These are phyloP conservation scores for Malus hybrid DNA, from an alignment of 331 rosid genomes.

Conservation along the genomic window DNA sequence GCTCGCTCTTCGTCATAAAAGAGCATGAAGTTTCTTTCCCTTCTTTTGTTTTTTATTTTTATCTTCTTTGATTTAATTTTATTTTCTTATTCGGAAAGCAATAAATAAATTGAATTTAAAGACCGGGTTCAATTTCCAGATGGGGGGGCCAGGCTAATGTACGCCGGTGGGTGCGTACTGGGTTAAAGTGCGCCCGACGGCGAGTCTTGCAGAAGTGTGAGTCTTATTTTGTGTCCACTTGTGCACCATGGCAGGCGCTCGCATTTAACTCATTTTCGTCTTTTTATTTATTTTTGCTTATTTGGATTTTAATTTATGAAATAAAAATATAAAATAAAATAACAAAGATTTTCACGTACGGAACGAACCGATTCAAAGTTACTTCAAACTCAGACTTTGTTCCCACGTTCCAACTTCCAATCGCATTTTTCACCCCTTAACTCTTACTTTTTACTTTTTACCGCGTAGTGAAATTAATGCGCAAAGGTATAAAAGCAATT, in stretches of 20 bases:
- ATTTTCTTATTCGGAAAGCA: neutral
- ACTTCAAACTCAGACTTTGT: neutral
- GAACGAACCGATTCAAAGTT: neutral
- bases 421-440: neutral
- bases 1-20: constrained; percentile 41
- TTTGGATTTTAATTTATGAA: too few species aligned
- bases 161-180: constrained; percentile 29
- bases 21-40: constrained; percentile 48
- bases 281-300: neutral
- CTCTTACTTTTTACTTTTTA: neutral
- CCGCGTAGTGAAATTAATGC: neutral
- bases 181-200: constrained; percentile 31
- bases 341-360: neutral
- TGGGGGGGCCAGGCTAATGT: constrained; percentile 26
- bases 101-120: neutral
- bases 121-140: constrained; percentile 6
- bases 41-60: constrained; percentile 7
- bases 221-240: constrained; percentile 12
- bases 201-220: neutral
- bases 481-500: neutral
- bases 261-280: neutral
- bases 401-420: neutral
- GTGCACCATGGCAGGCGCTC: constrained; percentile 5
- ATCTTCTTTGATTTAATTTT: too few species aligned
- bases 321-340: too few species aligned